Percentiles rank a stretch among this genome's conserved stretches.
These are phyloP conservation scores for Cercospora nicotianae DNA, from an alignment of 2,329 filamentous ascomycete species.

Conservation along the genomic window DNA sequence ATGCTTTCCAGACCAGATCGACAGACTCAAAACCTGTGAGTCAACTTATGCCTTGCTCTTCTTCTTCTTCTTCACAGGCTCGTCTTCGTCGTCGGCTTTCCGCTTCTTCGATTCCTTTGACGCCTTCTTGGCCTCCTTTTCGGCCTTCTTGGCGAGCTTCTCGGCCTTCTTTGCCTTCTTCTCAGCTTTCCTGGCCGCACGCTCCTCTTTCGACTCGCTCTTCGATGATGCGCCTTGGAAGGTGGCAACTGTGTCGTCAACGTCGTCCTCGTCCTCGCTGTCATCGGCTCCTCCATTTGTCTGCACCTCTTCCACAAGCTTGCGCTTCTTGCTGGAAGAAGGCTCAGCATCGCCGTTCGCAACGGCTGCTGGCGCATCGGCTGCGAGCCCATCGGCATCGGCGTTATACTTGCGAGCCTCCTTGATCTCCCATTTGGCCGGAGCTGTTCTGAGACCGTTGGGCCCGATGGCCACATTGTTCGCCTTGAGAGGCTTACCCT, in stretches of 20 bases:
- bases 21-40: background rate
- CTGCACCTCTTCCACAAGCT: conserved; percentile 52
- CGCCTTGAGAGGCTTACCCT: conserved; percentile 84
- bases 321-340: conserved; percentile 43
- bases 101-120: conserved; percentile 55
- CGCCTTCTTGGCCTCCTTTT: conserved; percentile 50
- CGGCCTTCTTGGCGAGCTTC: conserved; percentile 52
- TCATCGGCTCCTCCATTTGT: conserved; percentile 43
- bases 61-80: conserved; percentile 31
- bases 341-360: conserved; percentile 54
- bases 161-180: conserved; percentile 44
- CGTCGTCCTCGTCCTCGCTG: conserved; percentile 44
- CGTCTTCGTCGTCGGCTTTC: conserved; percentile 26
- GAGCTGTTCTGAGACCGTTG: conserved; percentile 61
- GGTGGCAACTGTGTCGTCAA: conserved; percentile 34
- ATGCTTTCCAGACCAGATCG: conserved; percentile 1
- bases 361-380: conserved; percentile 62
- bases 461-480: conserved; percentile 74
- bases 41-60: conserved; percentile 29
- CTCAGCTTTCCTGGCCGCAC: conserved; percentile 17
- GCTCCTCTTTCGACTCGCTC: conserved; percentile 26
- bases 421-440: conserved; percentile 85
- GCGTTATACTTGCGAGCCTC: conserved; percentile 92
- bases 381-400: conserved; percentile 81
- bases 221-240: conserved; percentile 55